Percentiles rank a stretch among this genome's conserved stretches.
phyloP scores from a whole-genome alignment of 345 rosid genomes.

The Toxicodendron radicans region DNA sequence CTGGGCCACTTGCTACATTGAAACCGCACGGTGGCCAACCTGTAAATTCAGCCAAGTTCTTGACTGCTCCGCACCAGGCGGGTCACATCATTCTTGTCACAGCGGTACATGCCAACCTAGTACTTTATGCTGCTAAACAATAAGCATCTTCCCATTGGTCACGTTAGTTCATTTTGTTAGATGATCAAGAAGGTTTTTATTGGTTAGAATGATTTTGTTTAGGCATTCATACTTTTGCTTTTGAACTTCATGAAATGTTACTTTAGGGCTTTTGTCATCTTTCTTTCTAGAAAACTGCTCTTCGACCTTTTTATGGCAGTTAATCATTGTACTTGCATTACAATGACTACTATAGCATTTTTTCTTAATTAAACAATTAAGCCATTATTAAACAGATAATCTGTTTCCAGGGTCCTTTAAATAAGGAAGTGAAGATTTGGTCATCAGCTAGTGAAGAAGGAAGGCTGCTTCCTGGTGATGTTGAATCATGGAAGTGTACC shows the following conservation, averaged over 20 bases:
- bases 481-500: slow-evolving; percentile 57
- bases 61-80: slow-evolving; percentile 69
- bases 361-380: not conserved
- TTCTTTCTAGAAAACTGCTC: not conserved
- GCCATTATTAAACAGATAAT: not conserved
- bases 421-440: slow-evolving; percentile 86
- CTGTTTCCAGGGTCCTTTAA: slow-evolving; percentile 67
- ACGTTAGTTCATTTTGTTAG: slow-evolving; percentile 10
- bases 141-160: slow-evolving; percentile 4
- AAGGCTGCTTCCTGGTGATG: slow-evolving; percentile 74
- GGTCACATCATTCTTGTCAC: slow-evolving; percentile 85
- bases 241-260: not conserved
- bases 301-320: not conserved
- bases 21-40: slow-evolving; percentile 87
- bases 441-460: slow-evolving; percentile 66
- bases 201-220: slow-evolving; percentile 8
- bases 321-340: not conserved
- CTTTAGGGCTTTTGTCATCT: not conserved
- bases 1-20: slow-evolving; percentile 61
- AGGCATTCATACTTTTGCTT: not conserved
- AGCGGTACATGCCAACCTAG: slow-evolving; percentile 49
- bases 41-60: slow-evolving; percentile 68
- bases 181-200: slow-evolving; percentile 6
- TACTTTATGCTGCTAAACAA: slow-evolving; percentile 4
- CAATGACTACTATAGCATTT: not conserved